A percentile compares a stretch with the other conserved stretches of the same genome.
phyloP scores from a whole-genome alignment of 108 stramenopile species.

The Nitzschia sp. region DNA sequence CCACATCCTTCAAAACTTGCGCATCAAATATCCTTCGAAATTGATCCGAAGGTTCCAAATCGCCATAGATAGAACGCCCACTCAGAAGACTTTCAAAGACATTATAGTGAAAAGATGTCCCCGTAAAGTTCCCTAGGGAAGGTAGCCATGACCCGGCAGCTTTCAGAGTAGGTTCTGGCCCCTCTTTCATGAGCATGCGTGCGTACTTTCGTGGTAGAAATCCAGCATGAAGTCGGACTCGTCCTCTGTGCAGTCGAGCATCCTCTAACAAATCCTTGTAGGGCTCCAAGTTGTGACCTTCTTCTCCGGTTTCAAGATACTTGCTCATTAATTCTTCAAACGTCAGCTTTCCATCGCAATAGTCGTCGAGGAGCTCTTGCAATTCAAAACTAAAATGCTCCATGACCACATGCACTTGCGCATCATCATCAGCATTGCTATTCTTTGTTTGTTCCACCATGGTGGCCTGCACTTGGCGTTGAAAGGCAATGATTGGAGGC shows the following conservation, averaged over 20 bases:
- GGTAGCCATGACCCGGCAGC: slow-evolving; percentile 36
- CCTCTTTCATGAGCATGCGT: slow-evolving; percentile 43
- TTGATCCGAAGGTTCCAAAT: slow-evolving; percentile 28
- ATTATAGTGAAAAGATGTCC: slow-evolving; percentile 52
- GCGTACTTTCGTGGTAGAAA: slow-evolving; percentile 45
- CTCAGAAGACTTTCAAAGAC: slow-evolving; percentile 52
- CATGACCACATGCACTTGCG: slow-evolving; percentile 61
- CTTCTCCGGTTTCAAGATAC: slow-evolving; percentile 68
- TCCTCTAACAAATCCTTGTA: slow-evolving; percentile 58
- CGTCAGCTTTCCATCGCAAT: slow-evolving; percentile 32
- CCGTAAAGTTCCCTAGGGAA: slow-evolving; percentile 24
- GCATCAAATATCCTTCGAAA: slow-evolving; percentile 60
- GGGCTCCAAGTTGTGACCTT: slow-evolving; percentile 63
- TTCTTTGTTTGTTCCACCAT: slow-evolving; percentile 24
- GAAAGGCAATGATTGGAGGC: slow-evolving; percentile 45
- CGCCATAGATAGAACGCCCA: slow-evolving; percentile 31
- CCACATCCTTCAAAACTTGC: slow-evolving; percentile 72
- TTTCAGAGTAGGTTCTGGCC: slow-evolving; percentile 25
- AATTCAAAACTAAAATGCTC: slow-evolving; percentile 81
- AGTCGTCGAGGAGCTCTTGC: slow-evolving; percentile 58
- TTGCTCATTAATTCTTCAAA: slow-evolving; percentile 49
- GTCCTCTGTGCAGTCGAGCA: slow-evolving; percentile 6
- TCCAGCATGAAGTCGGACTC: slow-evolving; percentile 39
- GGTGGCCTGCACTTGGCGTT: slow-evolving; percentile 27
- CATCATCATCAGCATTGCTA: background rate